Percentiles rank a stretch among this genome's conserved stretches.
These are phyloP conservation scores for Vicia faba DNA, from an alignment of 306 rosid species.

Conservation along the genomic window DNA sequence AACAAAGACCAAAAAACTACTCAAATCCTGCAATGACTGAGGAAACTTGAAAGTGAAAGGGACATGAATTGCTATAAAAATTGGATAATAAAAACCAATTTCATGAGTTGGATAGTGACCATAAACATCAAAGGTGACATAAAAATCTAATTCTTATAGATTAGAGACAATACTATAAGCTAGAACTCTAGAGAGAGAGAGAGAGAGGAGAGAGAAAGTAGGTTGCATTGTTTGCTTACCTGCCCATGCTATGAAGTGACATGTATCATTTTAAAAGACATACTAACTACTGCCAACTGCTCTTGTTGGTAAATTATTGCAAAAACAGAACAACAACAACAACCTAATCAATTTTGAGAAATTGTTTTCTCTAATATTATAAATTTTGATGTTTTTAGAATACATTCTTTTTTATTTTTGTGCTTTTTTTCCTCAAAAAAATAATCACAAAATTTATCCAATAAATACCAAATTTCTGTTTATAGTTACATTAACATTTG, in stretches of 20 bases:
- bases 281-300: slow-evolving; percentile 92
- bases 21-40: slow-evolving; percentile 52
- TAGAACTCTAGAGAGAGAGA: slow-evolving; percentile 42
- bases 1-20: slow-evolving; percentile 42
- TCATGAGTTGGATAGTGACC: slow-evolving; percentile 53
- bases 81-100: slow-evolving; percentile 42
- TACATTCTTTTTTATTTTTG: too few species aligned
- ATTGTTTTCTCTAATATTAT: neutral
- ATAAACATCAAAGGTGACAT: slow-evolving; percentile 58
- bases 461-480: too few species aligned
- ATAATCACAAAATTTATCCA: too few species aligned
- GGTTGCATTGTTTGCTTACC: slow-evolving; percentile 49
- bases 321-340: slow-evolving; percentile 49
- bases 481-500: too few species aligned
- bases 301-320: slow-evolving; percentile 77
- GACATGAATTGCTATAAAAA: slow-evolving; percentile 54
- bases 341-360: slow-evolving; percentile 44
- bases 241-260: slow-evolving; percentile 64
- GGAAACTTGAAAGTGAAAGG: slow-evolving; percentile 50
- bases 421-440: too few species aligned
- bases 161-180: slow-evolving; percentile 48
- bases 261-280: slow-evolving; percentile 78
- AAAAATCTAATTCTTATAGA: slow-evolving; percentile 61
- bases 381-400: too few species aligned
- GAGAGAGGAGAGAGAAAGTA: neutral